Evolutionary conservation across 1,284 basidiomycete genomes (phyloP).

Genomic region (Waitea zeae): DNA sequence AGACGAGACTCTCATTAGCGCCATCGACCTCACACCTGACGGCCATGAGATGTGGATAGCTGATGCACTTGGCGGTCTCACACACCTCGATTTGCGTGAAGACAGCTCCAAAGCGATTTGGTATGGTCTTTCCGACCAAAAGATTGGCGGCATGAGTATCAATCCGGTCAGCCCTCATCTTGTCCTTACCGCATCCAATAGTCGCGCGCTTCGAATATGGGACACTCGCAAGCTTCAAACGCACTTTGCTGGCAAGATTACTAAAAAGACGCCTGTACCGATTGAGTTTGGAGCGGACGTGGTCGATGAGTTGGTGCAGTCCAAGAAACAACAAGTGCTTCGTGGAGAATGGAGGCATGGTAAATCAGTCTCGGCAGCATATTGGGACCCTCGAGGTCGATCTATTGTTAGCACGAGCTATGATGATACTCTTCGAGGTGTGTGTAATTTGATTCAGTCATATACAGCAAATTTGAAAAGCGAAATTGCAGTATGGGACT

Average conservation of each 20-base stretch:
- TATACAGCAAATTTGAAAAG: conserved; percentile 2
- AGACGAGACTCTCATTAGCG: conserved; percentile 41
- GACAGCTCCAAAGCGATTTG: conserved; percentile 29
- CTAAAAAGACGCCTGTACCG: conserved; percentile 8
- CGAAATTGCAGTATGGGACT: conserved; percentile 46
- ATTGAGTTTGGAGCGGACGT: conserved; percentile 30
- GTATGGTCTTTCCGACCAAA: conserved; percentile 48
- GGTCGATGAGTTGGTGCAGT: conserved; percentile 28
- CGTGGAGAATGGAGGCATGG: conserved; percentile 50
- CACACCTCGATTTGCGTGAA: conserved; percentile 57
- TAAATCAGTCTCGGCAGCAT: conserved; percentile 64
- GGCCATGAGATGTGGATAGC: conserved; percentile 72
- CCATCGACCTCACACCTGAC: conserved; percentile 42
- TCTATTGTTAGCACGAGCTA: conserved; percentile 68
- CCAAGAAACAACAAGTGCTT: conserved; percentile 30
- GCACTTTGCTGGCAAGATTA: conserved; percentile 18
- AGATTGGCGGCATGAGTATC: conserved; percentile 60
- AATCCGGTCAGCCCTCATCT: conserved; percentile 54
- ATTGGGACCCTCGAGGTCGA: conserved; percentile 64
- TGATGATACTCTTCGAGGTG: conserved; percentile 55
- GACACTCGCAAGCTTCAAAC: conserved; percentile 45
- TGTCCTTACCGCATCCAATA: conserved; percentile 58
- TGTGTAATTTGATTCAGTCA: conserved; percentile 12
- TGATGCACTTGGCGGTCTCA: conserved; percentile 46
- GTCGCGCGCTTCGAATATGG: conserved; percentile 53